phyloP scores from a whole-genome alignment of 2,329 filamentous ascomycete genomes.

The Colletotrichum theobromicola region DNA sequence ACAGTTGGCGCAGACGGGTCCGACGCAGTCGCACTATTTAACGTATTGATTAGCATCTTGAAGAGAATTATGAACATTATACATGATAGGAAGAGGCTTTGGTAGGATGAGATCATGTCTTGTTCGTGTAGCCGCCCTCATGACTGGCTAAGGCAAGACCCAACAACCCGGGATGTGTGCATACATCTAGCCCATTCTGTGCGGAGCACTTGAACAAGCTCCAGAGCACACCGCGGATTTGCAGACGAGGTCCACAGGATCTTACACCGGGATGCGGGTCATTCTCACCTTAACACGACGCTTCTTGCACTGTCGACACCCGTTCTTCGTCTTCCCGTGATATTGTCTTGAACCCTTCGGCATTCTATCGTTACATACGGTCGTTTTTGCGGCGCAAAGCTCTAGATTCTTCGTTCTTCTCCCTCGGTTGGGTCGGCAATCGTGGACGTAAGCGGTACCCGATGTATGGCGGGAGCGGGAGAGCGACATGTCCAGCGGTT shows the following conservation, averaged over 20 bases:
- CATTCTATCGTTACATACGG: constrained; percentile 1
- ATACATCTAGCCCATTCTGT: neutral
- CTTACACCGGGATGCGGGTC: neutral
- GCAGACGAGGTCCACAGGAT: neutral
- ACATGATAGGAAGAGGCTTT: neutral
- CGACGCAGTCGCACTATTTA: constrained; percentile 20
- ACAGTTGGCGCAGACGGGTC: constrained; percentile 21
- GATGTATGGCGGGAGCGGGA: neutral
- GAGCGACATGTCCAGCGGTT: neutral
- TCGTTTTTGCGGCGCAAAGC: neutral
- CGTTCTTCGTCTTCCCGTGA: constrained; percentile 23
- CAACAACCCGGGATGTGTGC: neutral
- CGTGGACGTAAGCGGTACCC: neutral
- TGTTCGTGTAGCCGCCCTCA: neutral
- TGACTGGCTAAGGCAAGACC: neutral
- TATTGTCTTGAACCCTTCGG: constrained; percentile 21
- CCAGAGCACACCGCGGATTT: neutral
- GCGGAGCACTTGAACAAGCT: neutral
- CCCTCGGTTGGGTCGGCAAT: neutral
- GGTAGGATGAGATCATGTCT: neutral
- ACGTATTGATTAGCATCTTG: neutral
- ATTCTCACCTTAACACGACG: constrained; percentile 21
- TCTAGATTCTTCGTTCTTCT: neutral
- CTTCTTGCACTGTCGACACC: constrained; percentile 22
- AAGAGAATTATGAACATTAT: neutral